Percentiles rank a stretch among this genome's conserved stretches.
Evolutionary conservation across 257 asterid genomes (phyloP).

Genomic region (Forsythia viridissima): DNA sequence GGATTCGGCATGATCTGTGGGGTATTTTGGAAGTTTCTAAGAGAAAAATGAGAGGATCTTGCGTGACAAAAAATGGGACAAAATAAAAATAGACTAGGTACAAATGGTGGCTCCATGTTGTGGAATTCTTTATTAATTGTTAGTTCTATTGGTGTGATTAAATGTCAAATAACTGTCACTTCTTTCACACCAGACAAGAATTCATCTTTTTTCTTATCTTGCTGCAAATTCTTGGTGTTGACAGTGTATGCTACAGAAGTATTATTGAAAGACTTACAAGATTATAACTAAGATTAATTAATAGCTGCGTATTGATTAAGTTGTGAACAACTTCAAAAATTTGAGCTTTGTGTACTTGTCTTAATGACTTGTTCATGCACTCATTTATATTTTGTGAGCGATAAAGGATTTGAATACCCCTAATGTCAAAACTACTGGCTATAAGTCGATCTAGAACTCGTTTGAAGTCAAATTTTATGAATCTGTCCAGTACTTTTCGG

Average conservation of each 20-base stretch:
- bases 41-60: constrained; percentile 10
- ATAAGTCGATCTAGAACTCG: too few relatives aligned
- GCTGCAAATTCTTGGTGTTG: constrained; percentile 25
- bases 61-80: constrained; percentile 15
- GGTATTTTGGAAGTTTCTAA: constrained; percentile 21
- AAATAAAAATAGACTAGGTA: neutral
- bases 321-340: neutral
- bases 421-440: too few relatives aligned
- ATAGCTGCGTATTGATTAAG: neutral
- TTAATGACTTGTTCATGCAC: neutral
- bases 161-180: constrained; percentile 14
- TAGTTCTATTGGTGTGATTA: constrained; percentile 1
- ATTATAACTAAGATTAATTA: neutral
- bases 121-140: neutral
- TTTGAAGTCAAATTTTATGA: too few relatives aligned
- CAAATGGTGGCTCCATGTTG: neutral
- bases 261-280: neutral
- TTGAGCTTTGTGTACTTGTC: neutral
- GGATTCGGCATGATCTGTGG: neutral
- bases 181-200: neutral
- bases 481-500: too few relatives aligned
- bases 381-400: too few relatives aligned
- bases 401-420: too few relatives aligned
- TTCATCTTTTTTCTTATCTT: neutral
- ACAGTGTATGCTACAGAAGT: neutral